Conservation (phyloP, 2,329 filamentous ascomycete species). For the Simplicillium aogashimaense region DNA sequence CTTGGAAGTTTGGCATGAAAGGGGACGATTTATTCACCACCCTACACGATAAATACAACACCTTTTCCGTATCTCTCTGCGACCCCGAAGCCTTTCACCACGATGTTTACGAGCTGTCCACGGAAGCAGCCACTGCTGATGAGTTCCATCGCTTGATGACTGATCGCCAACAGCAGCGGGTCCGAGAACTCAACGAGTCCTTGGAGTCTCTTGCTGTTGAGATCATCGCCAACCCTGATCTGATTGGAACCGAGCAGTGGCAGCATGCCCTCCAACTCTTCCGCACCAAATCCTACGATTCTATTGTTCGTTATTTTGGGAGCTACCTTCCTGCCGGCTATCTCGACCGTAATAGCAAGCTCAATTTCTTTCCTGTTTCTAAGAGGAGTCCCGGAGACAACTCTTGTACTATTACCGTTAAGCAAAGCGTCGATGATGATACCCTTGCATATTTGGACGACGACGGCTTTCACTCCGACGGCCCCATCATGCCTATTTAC, state of each 20-base stretch:
- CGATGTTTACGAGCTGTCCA: slow-evolving; percentile 50
- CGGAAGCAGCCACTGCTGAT: slow-evolving; percentile 34
- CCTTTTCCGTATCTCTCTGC: slow-evolving; percentile 43
- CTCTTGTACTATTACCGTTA: slow-evolving; percentile 26
- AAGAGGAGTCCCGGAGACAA: slow-evolving; percentile 25
- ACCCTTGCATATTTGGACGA: slow-evolving; percentile 32
- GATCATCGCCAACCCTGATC: slow-evolving; percentile 48
- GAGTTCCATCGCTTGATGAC: slow-evolving; percentile 46
- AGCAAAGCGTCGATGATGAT: slow-evolving; percentile 28
- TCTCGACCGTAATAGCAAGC: slow-evolving; percentile 26
- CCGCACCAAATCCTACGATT: slow-evolving; percentile 48
- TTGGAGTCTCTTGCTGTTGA: slow-evolving; percentile 49
- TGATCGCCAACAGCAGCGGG: slow-evolving; percentile 41
- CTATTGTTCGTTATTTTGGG: slow-evolving; percentile 48
- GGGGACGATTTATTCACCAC: slow-evolving; percentile 46
- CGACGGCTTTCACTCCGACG: slow-evolving; percentile 20
- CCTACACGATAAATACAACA: slow-evolving; percentile 52
- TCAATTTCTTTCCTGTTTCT: background rate
- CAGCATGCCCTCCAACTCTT: slow-evolving; percentile 48
- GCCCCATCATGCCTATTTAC: slow-evolving; percentile 33
- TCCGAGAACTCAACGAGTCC: slow-evolving; percentile 43
- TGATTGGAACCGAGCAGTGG: slow-evolving; percentile 51
- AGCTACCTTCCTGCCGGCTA: slow-evolving; percentile 46
- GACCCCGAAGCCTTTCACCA: slow-evolving; percentile 52
- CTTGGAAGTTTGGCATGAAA: slow-evolving; percentile 56